phyloP scores from a whole-genome alignment of 768 basidiomycete species.

The Mrakia blollopis region DNA sequence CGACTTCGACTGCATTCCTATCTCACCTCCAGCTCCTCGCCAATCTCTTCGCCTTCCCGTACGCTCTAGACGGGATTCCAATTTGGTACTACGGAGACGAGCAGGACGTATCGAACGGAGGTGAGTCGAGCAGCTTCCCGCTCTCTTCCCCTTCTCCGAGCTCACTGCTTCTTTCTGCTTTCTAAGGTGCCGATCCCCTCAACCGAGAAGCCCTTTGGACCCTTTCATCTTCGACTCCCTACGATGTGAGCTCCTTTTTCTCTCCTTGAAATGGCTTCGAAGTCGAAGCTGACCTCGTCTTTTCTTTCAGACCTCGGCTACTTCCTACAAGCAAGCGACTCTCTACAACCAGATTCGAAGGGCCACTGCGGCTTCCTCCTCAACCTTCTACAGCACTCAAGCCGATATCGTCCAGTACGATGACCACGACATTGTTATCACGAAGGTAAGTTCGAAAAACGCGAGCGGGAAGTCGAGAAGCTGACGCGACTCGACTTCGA shows the following conservation, averaged over 20 bases:
- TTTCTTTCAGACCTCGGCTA: neutral
- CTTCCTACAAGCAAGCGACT: neutral
- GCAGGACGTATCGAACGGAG: neutral
- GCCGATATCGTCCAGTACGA: neutral
- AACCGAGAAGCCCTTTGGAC: conserved; percentile 29
- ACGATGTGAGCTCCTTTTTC: conserved; percentile 6
- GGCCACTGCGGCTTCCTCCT: neutral
- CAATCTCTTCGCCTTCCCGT: neutral
- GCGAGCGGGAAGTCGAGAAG: too few species aligned
- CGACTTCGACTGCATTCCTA: neutral
- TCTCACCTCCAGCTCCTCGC: neutral
- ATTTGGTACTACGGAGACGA: conserved; percentile 30
- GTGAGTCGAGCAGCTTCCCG: neutral
- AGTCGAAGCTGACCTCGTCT: neutral
- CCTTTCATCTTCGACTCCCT: neutral
- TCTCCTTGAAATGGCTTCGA: too few species aligned
- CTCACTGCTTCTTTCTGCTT: neutral
- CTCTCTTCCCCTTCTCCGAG: too few species aligned
- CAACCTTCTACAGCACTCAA: neutral
- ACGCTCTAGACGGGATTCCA: neutral
- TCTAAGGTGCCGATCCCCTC: neutral
- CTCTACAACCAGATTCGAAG: neutral
- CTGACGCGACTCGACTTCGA: neutral
- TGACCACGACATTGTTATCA: conserved; percentile 2
- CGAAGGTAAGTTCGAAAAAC: neutral